Evolutionary conservation across 2,329 filamentous ascomycete genomes (phyloP).

Genomic region (Penicillium sp.): DNA sequence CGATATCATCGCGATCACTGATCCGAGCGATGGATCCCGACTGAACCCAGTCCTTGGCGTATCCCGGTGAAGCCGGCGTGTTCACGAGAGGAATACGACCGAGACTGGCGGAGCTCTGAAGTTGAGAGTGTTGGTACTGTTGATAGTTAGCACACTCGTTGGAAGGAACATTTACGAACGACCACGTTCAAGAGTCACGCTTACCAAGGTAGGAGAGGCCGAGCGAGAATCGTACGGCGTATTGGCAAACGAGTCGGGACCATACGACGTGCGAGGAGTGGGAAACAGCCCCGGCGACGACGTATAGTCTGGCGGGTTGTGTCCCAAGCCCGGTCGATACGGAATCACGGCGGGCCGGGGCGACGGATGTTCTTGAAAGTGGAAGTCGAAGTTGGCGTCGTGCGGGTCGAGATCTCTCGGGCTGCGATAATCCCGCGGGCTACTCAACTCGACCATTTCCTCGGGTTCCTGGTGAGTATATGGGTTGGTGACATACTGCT

Average conservation of each 20-base stretch:
- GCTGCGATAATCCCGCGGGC: constrained; percentile 22
- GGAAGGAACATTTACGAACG: not conserved
- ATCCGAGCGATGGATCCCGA: constrained; percentile 43
- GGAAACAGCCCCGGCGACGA: constrained; percentile 28
- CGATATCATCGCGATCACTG: constrained; percentile 42
- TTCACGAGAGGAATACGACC: constrained; percentile 39
- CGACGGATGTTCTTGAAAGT: constrained; percentile 19
- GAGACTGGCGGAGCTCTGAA: constrained; percentile 40
- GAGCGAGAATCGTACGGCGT: constrained; percentile 38
- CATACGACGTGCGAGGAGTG: constrained; percentile 23
- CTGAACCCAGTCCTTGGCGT: constrained; percentile 44
- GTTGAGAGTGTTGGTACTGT: constrained; percentile 29
- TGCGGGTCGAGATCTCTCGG: not conserved
- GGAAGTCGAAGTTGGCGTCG: constrained; percentile 26
- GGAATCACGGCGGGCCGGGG: constrained; percentile 28
- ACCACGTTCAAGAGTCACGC: not conserved
- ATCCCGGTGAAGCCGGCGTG: constrained; percentile 33
- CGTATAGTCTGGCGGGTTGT: constrained; percentile 29
- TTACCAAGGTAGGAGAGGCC: constrained; percentile 38
- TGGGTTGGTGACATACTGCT: constrained; percentile 3
- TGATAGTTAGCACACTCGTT: not conserved
- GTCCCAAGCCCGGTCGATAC: constrained; percentile 27
- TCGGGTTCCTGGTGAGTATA: constrained; percentile 26
- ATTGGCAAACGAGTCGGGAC: constrained; percentile 29
- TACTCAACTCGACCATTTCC: constrained; percentile 34